Base-by-base conservation (phyloP, 1,284 basidiomycete genomes). In the Malassezia dermatis region DNA sequence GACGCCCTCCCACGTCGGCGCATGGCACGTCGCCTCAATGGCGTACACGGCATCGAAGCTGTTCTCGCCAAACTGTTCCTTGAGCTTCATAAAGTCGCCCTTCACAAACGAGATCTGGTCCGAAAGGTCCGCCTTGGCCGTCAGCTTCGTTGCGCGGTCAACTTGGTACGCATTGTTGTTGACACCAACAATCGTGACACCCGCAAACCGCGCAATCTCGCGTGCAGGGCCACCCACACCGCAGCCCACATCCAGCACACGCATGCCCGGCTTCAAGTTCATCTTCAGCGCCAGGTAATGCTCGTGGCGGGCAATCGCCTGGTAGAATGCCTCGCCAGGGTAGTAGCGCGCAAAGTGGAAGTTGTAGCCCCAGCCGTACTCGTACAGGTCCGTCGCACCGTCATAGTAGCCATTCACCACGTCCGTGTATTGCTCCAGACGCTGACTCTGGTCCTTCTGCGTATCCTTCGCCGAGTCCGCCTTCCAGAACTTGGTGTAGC, bases 311-410 rank as follows among this genome's bases (percentile, higher is more conserved):
- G 93, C 91, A 54, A 98, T 78, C 44, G 81, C 81, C 73, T 82
- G 81, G 60, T 78, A 76, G 75, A 98, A 96, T 1, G 83, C 82
- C 77, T 98, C 94, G 62, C 93, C 94, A 77, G 86, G 86, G 83
- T 88, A 90, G 81, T 94, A 98, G 37, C 94, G 88, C 53, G 88
- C 94, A 77, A 98, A 98, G 79, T 98, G 93, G 83, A 98, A 98
- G 43, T 86, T 91, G 58, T 84, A 80, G 7, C 82, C 82, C 89
- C 89, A 93, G 27, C 88, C 91, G 74, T 89, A 96, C 78, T 98
- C 93, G 80, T 96, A 98, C 53, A 98, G 80, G 75, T 90, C 84
- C 17, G 93, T 98, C 6, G 90, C 93, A 35, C 89, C 90, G 70
- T 96, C 91, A 69, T 95, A 95, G 79, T 94, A 95, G 39, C 88